Evolutionary conservation across 805 yeast genomes (phyloP).

Genomic region (Pichia nakasei): DNA sequence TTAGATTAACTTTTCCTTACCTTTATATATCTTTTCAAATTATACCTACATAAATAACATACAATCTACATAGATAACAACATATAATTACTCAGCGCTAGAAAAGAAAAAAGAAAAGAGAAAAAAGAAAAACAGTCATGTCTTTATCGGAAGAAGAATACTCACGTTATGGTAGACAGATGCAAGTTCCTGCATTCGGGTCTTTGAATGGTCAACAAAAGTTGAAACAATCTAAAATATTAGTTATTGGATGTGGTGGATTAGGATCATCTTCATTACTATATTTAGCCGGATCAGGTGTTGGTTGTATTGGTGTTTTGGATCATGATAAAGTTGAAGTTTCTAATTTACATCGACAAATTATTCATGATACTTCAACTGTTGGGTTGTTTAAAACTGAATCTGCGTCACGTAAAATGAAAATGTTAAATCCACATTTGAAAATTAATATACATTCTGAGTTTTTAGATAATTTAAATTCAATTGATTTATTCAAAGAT

Average conservation of each 20-base stretch:
- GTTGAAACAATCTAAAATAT: conserved; percentile 47
- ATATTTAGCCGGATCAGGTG: conserved; percentile 81
- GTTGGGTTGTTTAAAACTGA: conserved; percentile 71
- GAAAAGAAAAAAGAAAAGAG: too few relatives aligned
- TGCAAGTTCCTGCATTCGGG: conserved; percentile 82
- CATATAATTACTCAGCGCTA: too few relatives aligned
- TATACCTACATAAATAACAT: too few relatives aligned
- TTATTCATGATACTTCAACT: conserved; percentile 57
- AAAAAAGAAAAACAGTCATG: too few relatives aligned
- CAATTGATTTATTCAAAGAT: conserved; percentile 47
- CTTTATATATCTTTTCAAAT: too few relatives aligned
- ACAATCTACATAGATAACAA: too few relatives aligned
- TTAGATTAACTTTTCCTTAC: too few relatives aligned
- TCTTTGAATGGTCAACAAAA: conserved; percentile 42
- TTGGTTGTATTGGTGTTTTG: conserved; percentile 76
- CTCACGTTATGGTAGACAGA: conserved; percentile 83
- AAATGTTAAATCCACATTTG: conserved; percentile 61
- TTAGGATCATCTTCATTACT: conserved; percentile 86
- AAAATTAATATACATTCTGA: conserved; percentile 41
- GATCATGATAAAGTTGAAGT: conserved; percentile 80
- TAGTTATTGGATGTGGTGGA: conserved; percentile 96
- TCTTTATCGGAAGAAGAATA: conserved; percentile 46
- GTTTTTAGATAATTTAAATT: conserved; percentile 46
- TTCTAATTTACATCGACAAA: conserved; percentile 86
- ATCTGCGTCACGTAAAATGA: conserved; percentile 56